Conservation (phyloP, 2,329 filamentous ascomycete genomes). For the Clonostachys solani region DNA sequence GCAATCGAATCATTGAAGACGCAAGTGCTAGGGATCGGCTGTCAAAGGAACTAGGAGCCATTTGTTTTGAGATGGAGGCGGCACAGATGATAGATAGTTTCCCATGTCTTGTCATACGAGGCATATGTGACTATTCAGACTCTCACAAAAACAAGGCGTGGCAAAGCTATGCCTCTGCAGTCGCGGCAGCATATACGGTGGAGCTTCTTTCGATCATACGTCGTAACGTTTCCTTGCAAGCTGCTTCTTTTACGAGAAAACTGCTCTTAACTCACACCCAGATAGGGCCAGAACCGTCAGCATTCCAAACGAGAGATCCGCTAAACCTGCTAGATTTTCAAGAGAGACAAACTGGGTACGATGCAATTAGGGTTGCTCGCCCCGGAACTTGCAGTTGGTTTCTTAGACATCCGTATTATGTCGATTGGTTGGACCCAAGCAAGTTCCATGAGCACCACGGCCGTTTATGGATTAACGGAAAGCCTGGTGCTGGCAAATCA, state of each 20-base stretch:
- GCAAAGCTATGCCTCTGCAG: constrained; percentile 24
- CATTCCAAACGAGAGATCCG: not conserved
- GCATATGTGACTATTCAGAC: constrained; percentile 30
- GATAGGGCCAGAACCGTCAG: not conserved
- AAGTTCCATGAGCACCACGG: constrained; percentile 21
- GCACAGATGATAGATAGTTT: constrained; percentile 13
- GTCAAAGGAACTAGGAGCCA: not conserved
- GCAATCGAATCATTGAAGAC: constrained; percentile 15
- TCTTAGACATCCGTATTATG: not conserved
- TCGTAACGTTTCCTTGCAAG: too few species aligned
- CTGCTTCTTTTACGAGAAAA: not conserved
- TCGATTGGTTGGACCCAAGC: not conserved
- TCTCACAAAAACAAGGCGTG: constrained; percentile 28
- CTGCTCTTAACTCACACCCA: not conserved
- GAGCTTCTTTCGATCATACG: not conserved
- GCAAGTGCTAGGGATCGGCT: constrained; percentile 9
- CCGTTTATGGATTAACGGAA: constrained; percentile 43
- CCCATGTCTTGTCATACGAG: constrained; percentile 23
- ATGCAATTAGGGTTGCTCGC: constrained; percentile 1
- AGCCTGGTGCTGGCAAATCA: constrained; percentile 39
- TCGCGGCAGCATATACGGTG: constrained; percentile 15
- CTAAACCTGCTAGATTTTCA: constrained; percentile 19
- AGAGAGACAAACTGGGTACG: constrained; percentile 5
- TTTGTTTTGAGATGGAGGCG: constrained; percentile 19
- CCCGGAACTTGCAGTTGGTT: not conserved